These are phyloP conservation scores for Scleromitrula shiraiana DNA, from an alignment of 2,329 filamentous ascomycete genomes.

Conservation along the genomic window DNA sequence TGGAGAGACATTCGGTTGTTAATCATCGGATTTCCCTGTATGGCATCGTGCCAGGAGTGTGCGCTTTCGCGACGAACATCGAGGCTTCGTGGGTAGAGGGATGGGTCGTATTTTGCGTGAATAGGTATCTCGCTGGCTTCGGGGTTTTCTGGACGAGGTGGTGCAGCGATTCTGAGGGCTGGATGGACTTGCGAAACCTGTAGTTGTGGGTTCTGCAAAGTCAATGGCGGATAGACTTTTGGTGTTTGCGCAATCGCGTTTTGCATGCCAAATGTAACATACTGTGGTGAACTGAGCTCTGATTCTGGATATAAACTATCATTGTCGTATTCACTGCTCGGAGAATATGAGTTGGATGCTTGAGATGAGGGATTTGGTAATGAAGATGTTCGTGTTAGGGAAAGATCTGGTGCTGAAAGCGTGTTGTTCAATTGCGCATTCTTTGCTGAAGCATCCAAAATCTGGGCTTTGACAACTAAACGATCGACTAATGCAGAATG, in stretches of 20 bases:
- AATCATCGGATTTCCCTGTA: not conserved
- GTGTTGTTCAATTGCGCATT: constrained; percentile 13
- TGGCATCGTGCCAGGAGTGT: constrained; percentile 2
- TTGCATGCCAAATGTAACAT: not conserved
- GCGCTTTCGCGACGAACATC: not conserved
- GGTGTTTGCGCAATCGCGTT: not conserved
- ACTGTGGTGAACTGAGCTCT: not conserved
- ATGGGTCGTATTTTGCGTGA: not conserved
- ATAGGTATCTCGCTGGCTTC: not conserved
- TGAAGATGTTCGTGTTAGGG: not conserved
- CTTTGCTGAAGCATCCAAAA: constrained; percentile 14
- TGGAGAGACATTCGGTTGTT: not conserved
- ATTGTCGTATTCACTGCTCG: constrained; percentile 9
- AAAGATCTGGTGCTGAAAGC: not conserved
- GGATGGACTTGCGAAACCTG: constrained; percentile 1
- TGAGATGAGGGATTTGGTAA: not conserved
- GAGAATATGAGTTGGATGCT: constrained; percentile 5
- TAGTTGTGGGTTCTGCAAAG: constrained; percentile 1
- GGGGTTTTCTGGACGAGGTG: not conserved
- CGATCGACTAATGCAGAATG: constrained; percentile 62
- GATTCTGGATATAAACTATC: not conserved
- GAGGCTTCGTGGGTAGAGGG: not conserved
- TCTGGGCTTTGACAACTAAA: constrained; percentile 45
- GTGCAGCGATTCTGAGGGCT: not conserved
- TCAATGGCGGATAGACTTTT: not conserved